Percentiles rank a stretch among this genome's conserved stretches.
Conservation (phyloP, 2,329 filamentous ascomycete genomes). For the Microcera coccophila region DNA sequence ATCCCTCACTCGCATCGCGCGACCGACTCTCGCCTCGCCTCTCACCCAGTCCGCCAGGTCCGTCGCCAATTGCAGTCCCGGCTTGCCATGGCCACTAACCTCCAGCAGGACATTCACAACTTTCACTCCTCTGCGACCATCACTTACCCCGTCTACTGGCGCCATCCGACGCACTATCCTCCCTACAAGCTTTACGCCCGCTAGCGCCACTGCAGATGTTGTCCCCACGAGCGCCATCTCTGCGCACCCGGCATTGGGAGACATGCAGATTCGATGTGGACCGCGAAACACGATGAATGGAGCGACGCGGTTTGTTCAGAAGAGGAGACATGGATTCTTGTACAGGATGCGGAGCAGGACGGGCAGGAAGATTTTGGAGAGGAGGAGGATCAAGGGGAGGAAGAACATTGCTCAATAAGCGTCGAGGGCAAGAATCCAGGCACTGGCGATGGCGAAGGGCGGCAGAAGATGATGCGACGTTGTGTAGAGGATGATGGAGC, state of each 20-base stretch:
- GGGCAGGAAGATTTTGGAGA: slow-evolving; percentile 50
- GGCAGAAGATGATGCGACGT: background rate
- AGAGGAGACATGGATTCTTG: slow-evolving; percentile 57
- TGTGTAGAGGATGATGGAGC: background rate
- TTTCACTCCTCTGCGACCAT: slow-evolving; percentile 49
- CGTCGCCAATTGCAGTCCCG: background rate
- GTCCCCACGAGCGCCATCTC: slow-evolving; percentile 46
- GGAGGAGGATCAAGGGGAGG: slow-evolving; percentile 52
- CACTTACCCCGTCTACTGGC: slow-evolving; percentile 32
- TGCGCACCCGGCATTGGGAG: slow-evolving; percentile 49
- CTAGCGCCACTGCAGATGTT: slow-evolving; percentile 38
- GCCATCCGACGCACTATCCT: slow-evolving; percentile 31
- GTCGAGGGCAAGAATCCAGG: too few species aligned
- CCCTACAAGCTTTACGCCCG: slow-evolving; percentile 30
- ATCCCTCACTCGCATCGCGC: slow-evolving; percentile 30
- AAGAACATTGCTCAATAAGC: slow-evolving; percentile 31
- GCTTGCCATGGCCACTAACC: slow-evolving; percentile 3
- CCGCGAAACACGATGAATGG: slow-evolving; percentile 56
- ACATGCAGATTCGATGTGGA: slow-evolving; percentile 54
- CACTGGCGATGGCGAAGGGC: background rate
- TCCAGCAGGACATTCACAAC: slow-evolving; percentile 43
- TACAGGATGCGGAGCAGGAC: slow-evolving; percentile 47
- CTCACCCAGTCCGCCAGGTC: slow-evolving; percentile 25
- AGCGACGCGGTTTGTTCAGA: slow-evolving; percentile 53
- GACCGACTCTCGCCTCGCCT: slow-evolving; percentile 26